A percentile compares a stretch with the other conserved stretches of the same genome.
Conservation (phyloP, 441 rosid species). For the Populus hybrid region DNA sequence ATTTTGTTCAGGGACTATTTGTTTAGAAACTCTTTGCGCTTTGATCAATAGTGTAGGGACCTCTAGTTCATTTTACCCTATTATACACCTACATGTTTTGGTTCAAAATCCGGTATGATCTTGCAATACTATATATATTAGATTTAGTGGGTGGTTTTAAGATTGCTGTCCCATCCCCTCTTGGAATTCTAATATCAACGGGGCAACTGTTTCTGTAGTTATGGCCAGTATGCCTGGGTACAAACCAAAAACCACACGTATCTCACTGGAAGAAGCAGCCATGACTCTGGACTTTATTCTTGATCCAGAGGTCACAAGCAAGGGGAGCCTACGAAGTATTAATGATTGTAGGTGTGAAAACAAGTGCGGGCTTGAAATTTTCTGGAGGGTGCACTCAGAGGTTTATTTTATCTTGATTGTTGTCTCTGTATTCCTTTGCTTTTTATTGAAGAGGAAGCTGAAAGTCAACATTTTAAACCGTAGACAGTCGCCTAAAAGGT, state of each 20-base stretch:
- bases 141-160: not conserved
- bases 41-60: no score
- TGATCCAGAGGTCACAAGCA: conserved; percentile 46
- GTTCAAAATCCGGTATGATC: not conserved
- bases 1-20: no score
- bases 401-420: conserved; percentile 41
- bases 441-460: conserved; percentile 50
- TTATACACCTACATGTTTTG: no score
- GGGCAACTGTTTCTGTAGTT: conserved; percentile 38
- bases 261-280: conserved; percentile 62
- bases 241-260: conserved; percentile 55
- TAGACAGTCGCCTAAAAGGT: conserved; percentile 49
- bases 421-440: conserved; percentile 49
- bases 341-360: conserved; percentile 39
- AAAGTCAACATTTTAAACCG: conserved; percentile 43
- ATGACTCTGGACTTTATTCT: conserved; percentile 71
- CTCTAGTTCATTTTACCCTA: no score
- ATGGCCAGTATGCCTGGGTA: conserved; percentile 66
- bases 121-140: not conserved
- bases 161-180: not conserved
- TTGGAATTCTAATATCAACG: conserved; percentile 8
- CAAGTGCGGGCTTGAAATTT: conserved; percentile 28
- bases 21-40: no score
- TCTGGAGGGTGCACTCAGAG: conserved; percentile 45
- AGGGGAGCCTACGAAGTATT: conserved; percentile 30